phyloP scores from a whole-genome alignment of 1,284 basidiomycete genomes.

The Prillingera fragicola region DNA sequence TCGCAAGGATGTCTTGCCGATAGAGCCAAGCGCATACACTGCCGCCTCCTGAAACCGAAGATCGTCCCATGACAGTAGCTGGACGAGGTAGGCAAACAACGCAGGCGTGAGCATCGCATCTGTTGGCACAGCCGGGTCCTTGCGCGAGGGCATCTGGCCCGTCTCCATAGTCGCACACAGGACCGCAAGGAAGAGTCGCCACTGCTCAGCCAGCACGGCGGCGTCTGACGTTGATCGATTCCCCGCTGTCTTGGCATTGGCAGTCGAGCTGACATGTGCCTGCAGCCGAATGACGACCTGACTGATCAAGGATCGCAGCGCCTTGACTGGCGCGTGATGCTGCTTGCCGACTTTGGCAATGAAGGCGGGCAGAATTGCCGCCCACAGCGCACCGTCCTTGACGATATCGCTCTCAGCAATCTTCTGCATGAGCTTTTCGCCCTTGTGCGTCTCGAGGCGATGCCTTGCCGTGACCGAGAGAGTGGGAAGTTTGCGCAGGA shows the following conservation, averaged over 20 bases:
- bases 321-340: slow-evolving; percentile 42
- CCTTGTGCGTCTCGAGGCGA: slow-evolving; percentile 32
- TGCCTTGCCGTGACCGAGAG: slow-evolving; percentile 30
- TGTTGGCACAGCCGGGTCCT: slow-evolving; percentile 49
- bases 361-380: slow-evolving; percentile 46
- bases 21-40: slow-evolving; percentile 79
- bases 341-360: slow-evolving; percentile 40
- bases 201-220: slow-evolving; percentile 67
- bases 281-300: slow-evolving; percentile 47
- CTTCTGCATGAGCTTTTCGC: slow-evolving; percentile 27
- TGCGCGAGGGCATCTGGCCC: slow-evolving; percentile 22
- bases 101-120: slow-evolving; percentile 57
- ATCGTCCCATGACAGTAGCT: slow-evolving; percentile 81
- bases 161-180: slow-evolving; percentile 62
- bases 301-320: slow-evolving; percentile 45
- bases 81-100: slow-evolving; percentile 77
- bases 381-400: slow-evolving; percentile 48
- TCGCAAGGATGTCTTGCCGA: slow-evolving; percentile 69
- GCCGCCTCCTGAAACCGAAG: slow-evolving; percentile 76
- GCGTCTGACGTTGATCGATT: slow-evolving; percentile 53
- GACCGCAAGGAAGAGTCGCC: slow-evolving; percentile 79
- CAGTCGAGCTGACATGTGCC: slow-evolving; percentile 42
- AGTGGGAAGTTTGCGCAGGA: slow-evolving; percentile 32
- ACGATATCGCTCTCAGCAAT: slow-evolving; percentile 49
- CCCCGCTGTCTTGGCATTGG: slow-evolving; percentile 21